phyloP scores from a whole-genome alignment of 1,284 basidiomycete species.

The Amylostereum chailletii region DNA sequence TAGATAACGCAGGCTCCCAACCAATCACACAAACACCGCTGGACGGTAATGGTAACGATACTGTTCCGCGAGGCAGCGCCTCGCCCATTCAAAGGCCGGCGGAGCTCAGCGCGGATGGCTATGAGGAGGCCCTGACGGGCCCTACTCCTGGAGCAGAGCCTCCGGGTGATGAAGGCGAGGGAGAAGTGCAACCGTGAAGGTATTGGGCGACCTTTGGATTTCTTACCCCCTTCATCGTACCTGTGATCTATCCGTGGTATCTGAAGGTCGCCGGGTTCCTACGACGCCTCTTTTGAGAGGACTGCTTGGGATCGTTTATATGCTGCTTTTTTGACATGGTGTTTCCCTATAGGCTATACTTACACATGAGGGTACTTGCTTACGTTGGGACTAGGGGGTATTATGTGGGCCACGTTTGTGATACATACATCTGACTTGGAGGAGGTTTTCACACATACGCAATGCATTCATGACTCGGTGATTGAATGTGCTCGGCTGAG shows the following conservation, averaged over 20 bases:
- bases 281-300: constrained; percentile 30
- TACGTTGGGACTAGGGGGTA: constrained; percentile 9
- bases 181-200: constrained; percentile 32
- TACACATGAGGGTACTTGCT: too few species aligned
- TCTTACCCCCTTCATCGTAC: constrained; percentile 33
- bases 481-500: too few species aligned
- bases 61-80: not conserved
- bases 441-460: constrained; percentile 2
- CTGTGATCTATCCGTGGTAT: constrained; percentile 24
- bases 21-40: not conserved
- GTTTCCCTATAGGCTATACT: constrained; percentile 11
- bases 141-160: not conserved
- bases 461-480: too few species aligned
- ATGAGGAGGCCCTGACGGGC: not conserved
- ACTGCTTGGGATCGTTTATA: constrained; percentile 4
- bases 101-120: not conserved
- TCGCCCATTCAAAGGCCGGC: not conserved
- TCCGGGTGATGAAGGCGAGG: constrained; percentile 1
- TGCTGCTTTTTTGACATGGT: constrained; percentile 11
- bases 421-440: constrained; percentile 4
- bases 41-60: not conserved
- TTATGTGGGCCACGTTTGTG: constrained; percentile 9
- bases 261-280: constrained; percentile 54
- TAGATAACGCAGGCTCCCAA: not conserved
- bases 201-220: constrained; percentile 50